Conservation (phyloP, 371 early-diverging fungal genomes). For the Mortierella sp. region DNA sequence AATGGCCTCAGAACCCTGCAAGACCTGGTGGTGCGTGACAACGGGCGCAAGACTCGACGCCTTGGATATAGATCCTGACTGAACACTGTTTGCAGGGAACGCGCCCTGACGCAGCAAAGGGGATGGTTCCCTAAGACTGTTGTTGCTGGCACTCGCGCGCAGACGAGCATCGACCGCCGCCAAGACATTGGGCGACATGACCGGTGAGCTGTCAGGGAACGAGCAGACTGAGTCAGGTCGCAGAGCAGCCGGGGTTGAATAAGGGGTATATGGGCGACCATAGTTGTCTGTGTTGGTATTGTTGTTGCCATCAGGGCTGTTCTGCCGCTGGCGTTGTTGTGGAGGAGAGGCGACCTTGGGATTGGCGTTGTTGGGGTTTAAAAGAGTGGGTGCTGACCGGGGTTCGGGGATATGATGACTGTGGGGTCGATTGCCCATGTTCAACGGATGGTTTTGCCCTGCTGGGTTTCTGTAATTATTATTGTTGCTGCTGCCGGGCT, state of each 20-base stretch:
- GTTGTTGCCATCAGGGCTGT: not conserved
- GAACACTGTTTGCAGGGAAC: conserved; percentile 1
- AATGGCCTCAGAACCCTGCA: conserved; percentile 24
- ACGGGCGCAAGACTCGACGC: not conserved
- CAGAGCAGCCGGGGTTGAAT: conserved; percentile 11
- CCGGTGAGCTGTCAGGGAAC: conserved; percentile 33
- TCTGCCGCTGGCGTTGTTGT: not conserved
- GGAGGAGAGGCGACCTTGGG: not conserved
- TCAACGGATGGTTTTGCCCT: not conserved
- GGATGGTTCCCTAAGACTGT: conserved; percentile 9
- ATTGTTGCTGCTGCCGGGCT: not conserved
- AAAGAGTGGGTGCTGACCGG: conserved; percentile 25
- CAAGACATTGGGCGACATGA: conserved; percentile 38
- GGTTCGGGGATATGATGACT: conserved; percentile 15
- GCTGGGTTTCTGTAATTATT: not conserved
- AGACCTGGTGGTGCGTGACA: conserved; percentile 21
- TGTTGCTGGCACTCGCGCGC: conserved; percentile 2
- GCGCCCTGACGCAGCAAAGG: conserved; percentile 15
- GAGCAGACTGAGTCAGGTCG: conserved; percentile 38
- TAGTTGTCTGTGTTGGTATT: not conserved
- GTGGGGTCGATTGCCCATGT: not conserved
- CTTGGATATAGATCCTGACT: conserved; percentile 4
- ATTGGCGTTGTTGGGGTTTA: conserved; percentile 12
- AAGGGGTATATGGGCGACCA: not conserved
- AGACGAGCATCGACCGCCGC: conserved; percentile 42